phyloP scores from a whole-genome alignment of 2,329 filamentous ascomycete genomes.

The Ophiostoma sp. region DNA sequence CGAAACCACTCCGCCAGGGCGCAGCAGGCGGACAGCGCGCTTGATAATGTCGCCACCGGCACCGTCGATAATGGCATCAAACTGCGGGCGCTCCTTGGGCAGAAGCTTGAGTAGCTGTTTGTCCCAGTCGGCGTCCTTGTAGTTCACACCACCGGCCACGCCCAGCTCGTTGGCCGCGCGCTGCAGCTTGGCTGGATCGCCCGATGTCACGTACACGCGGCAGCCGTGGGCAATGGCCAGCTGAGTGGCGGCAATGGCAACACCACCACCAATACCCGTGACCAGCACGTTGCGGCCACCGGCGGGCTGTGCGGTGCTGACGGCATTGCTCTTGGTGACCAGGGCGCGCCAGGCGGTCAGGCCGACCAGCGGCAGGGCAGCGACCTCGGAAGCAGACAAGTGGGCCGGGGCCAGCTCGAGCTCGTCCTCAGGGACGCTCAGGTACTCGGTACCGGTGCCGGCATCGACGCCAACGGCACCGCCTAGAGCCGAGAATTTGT shows the following conservation, averaged over 20 bases:
- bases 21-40: constrained; percentile 67
- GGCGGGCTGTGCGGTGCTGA: constrained; percentile 37
- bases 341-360: constrained; percentile 87
- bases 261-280: constrained; percentile 90
- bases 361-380: constrained; percentile 80
- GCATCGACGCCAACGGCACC: constrained; percentile 63
- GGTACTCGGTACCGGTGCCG: constrained; percentile 74
- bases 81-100: constrained; percentile 62
- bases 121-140: constrained; percentile 79
- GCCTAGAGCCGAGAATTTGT: constrained; percentile 65
- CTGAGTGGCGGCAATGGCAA: constrained; percentile 77
- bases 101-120: constrained; percentile 67
- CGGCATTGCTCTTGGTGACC: constrained; percentile 71
- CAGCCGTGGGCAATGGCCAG: constrained; percentile 75
- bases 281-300: constrained; percentile 73
- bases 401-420: constrained; percentile 75
- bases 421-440: constrained; percentile 68
- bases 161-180: constrained; percentile 68
- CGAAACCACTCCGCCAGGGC: constrained; percentile 78
- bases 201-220: constrained; percentile 79
- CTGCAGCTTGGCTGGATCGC: constrained; percentile 71
- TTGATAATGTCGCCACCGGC: constrained; percentile 83
- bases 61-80: constrained; percentile 88
- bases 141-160: constrained; percentile 77
- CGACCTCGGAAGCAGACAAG: constrained; percentile 71